phyloP scores from a whole-genome alignment of 2,329 filamentous ascomycete species.

The Byssochlamys sp. region DNA sequence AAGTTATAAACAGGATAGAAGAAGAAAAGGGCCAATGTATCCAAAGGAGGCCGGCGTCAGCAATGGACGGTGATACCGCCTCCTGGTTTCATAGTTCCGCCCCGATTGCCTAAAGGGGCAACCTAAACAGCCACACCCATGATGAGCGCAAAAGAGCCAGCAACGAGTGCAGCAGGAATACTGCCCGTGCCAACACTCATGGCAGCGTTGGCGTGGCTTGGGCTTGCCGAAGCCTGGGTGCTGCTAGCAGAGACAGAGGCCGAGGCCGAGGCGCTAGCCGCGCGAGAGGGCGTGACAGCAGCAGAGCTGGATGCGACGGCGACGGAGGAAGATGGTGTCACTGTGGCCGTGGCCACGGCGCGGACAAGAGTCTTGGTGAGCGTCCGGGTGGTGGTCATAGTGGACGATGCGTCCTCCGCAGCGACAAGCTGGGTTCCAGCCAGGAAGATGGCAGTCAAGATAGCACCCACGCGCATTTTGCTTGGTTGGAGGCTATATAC shows the following conservation, averaged over 20 bases:
- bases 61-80: neutral
- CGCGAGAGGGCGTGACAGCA: slow-evolving; percentile 6
- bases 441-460: slow-evolving; percentile 8
- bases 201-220: slow-evolving; percentile 9
- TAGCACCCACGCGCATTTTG: neutral
- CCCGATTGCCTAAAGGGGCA: neutral
- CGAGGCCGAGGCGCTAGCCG: slow-evolving; percentile 5
- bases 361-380: slow-evolving; percentile 23
- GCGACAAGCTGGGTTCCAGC: slow-evolving; percentile 22
- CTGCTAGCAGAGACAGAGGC: slow-evolving; percentile 11
- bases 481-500: neutral
- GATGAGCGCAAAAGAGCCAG: slow-evolving; percentile 29
- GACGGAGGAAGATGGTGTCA: slow-evolving; percentile 3
- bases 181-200: slow-evolving; percentile 7
- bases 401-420: slow-evolving; percentile 20
- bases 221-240: slow-evolving; percentile 9
- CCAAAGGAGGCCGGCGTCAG: neutral
- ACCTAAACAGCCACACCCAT: slow-evolving; percentile 27
- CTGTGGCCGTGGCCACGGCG: slow-evolving; percentile 15
- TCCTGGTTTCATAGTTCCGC: neutral
- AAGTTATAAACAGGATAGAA: neutral
- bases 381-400: slow-evolving; percentile 36
- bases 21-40: neutral
- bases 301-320: slow-evolving; percentile 2
- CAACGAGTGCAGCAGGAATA: slow-evolving; percentile 24